Conservation (phyloP, 2,329 filamentous ascomycete species). For the Thermomyces lanuginosus region DNA sequence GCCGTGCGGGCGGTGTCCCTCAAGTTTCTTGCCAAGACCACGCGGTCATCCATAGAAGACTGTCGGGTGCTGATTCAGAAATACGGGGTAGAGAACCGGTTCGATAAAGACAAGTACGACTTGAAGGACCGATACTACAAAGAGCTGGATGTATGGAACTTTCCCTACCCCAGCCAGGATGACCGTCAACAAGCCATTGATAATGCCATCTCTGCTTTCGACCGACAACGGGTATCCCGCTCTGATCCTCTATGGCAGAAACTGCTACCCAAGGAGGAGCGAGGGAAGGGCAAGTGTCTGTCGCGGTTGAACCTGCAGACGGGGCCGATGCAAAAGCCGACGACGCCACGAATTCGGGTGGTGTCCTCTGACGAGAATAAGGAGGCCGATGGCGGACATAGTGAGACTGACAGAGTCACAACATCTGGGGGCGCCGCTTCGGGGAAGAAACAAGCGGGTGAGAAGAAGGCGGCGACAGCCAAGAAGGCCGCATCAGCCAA, state of each 20-base stretch:
- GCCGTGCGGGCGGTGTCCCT: slow-evolving; percentile 35
- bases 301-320: slow-evolving; percentile 40
- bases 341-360: slow-evolving; percentile 23
- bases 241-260: slow-evolving; percentile 47
- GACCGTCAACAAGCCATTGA: slow-evolving; percentile 45
- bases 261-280: slow-evolving; percentile 43
- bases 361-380: slow-evolving; percentile 22
- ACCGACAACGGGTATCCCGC: slow-evolving; percentile 43
- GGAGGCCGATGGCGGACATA: slow-evolving; percentile 19
- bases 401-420: slow-evolving; percentile 22
- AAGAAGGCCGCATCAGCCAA: slow-evolving; percentile 29
- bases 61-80: slow-evolving; percentile 34
- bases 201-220: slow-evolving; percentile 46
- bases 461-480: slow-evolving; percentile 26
- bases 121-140: slow-evolving; percentile 44
- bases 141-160: slow-evolving; percentile 46
- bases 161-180: slow-evolving; percentile 39
- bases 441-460: slow-evolving; percentile 22
- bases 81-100: slow-evolving; percentile 35
- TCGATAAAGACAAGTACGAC: slow-evolving; percentile 35
- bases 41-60: slow-evolving; percentile 34
- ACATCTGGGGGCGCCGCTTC: slow-evolving; percentile 13
- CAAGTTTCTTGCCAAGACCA: slow-evolving; percentile 32
- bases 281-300: slow-evolving; percentile 44
- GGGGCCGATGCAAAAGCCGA: slow-evolving; percentile 23